phyloP scores from a whole-genome alignment of 2,329 filamentous ascomycete genomes.

The Monosporascus sp. region DNA sequence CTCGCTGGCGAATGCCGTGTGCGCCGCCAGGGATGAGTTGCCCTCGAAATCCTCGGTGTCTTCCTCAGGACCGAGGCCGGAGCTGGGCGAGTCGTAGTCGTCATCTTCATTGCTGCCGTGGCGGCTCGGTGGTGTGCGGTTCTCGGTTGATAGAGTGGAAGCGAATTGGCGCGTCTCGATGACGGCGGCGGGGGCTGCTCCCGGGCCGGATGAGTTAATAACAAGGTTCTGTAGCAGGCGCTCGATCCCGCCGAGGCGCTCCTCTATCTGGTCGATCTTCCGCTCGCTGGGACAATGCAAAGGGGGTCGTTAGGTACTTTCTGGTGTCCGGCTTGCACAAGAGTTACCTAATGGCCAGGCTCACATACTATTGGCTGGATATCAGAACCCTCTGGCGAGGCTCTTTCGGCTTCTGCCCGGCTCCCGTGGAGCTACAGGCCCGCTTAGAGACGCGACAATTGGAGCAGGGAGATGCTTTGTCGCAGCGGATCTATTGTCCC shows the following conservation, averaged over 20 bases:
- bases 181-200: not conserved
- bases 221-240: constrained; percentile 29
- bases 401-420: constrained; percentile 49
- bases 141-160: constrained; percentile 4
- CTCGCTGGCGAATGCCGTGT: constrained; percentile 41
- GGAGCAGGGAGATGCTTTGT: constrained; percentile 53
- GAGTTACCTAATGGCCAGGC: not conserved
- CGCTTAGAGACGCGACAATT: constrained; percentile 51
- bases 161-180: constrained; percentile 1
- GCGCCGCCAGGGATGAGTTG: constrained; percentile 39
- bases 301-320: not conserved
- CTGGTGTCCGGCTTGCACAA: too few species aligned
- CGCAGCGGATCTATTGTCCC: constrained; percentile 46
- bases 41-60: constrained; percentile 39
- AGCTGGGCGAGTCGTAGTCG: constrained; percentile 36
- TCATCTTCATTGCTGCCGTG: constrained; percentile 15
- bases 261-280: constrained; percentile 41
- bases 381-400: constrained; percentile 52
- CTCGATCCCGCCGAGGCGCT: constrained; percentile 33
- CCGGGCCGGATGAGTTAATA: not conserved
- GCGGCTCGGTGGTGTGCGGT: constrained; percentile 1
- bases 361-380: constrained; percentile 53
- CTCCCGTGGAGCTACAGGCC: constrained; percentile 48
- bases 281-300: constrained; percentile 35
- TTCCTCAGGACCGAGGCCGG: constrained; percentile 48